These are phyloP conservation scores for Pulchroboletus neoregius DNA, from an alignment of 1,284 basidiomycete genomes.

Conservation along the genomic window DNA sequence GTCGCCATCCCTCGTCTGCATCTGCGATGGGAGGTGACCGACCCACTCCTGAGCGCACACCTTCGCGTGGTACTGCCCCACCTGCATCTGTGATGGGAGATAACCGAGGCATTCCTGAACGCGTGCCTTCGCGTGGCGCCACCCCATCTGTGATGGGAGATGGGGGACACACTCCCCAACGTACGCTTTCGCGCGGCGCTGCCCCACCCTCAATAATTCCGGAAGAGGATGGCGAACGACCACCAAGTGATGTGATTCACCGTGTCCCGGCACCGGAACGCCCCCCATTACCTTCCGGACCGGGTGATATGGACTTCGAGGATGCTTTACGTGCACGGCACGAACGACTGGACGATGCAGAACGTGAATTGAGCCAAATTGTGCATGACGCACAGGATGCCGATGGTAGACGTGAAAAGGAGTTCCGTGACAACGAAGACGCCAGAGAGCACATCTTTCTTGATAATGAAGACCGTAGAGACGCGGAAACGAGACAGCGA, in stretches of 20 bases:
- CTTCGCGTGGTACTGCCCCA: constrained; percentile 13
- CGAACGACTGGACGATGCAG: constrained; percentile 53
- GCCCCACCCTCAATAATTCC: constrained; percentile 12
- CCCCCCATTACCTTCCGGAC: constrained; percentile 2
- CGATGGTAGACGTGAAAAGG: constrained; percentile 57
- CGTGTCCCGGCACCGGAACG: constrained; percentile 22
- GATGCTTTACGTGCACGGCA: constrained; percentile 52
- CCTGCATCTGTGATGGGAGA: constrained; percentile 9
- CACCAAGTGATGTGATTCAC: constrained; percentile 27
- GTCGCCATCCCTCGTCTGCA: constrained; percentile 17
- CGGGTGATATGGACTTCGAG: constrained; percentile 29
- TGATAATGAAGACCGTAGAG: constrained; percentile 54
- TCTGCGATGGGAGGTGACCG: constrained; percentile 2
- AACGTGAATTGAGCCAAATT: constrained; percentile 44
- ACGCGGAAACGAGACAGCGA: constrained; percentile 48
- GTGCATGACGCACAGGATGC: constrained; percentile 48
- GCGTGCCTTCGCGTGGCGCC: constrained; percentile 12
- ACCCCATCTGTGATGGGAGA: constrained; percentile 2
- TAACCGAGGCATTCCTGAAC: constrained; percentile 7
- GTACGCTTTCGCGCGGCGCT: constrained; percentile 13
- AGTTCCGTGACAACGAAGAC: constrained; percentile 61
- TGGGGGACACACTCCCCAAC: constrained; percentile 1
- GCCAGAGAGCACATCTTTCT: constrained; percentile 58
- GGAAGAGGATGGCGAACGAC: constrained; percentile 20
- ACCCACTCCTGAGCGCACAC: constrained; percentile 8